Base-by-base conservation (phyloP, 2,329 filamentous ascomycete species). In the Didymella keratinophila region DNA sequence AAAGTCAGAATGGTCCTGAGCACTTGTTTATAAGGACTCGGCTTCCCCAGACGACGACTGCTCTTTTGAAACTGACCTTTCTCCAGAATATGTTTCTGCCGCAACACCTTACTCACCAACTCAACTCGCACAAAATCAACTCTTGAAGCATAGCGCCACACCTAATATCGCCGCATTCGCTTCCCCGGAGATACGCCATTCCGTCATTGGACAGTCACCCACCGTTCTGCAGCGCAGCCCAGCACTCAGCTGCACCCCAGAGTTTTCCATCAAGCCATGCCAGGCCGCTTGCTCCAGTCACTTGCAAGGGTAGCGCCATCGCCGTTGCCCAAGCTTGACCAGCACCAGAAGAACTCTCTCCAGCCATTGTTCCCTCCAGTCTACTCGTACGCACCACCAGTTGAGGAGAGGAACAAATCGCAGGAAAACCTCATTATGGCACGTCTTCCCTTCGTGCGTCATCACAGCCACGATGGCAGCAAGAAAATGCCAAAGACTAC, bases 401-500 rank as follows among this genome's bases (percentile, higher is more conserved):
- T 68, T 46, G 70, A 70, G 58, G 61, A 63, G 51, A 67, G 68
- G 52, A 57, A 63, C 53, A 70, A 62, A 48, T 75, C 73, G 4
- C 71, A 74, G 39, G 72, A 74, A 54, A 76, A 73, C 4, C 67
- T 74, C 47, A 68, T 74, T 66, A 77, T 78, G 75, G 76, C 77
- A 46, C 57, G 57, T 34, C 52, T 60, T 44, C 71, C 73, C 23
- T 72, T 78, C 65, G 76, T 75, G 63, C 76, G 76, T 66, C 74
- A 76, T 69, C 69, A 70, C 58, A 56, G 53, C 34, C 66, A 69
- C 34, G 67, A 70, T 56, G 42, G 46, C 41, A n/a, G 25, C 23
- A 58, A 49, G 34, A 58, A 61, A 41, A 28, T 50, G 14, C 55
- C 48, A 2, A 58, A 58, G 18, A 39, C 28, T 23, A 58, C 55